phyloP scores from a whole-genome alignment of 306 rosid genomes.

The Phaseolus lunatus region DNA sequence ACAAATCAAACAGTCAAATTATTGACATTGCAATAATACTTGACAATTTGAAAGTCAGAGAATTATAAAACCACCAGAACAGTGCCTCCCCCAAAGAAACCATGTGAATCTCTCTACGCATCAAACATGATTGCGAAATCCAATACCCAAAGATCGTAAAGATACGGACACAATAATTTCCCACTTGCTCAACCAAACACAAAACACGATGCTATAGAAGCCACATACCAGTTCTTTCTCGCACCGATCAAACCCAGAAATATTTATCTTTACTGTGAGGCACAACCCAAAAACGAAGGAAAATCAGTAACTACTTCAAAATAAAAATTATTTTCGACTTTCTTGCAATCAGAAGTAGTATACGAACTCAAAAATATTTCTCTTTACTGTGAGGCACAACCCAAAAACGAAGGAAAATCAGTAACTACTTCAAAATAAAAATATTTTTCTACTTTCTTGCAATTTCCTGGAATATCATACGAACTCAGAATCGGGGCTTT shows the following conservation, averaged over 20 bases:
- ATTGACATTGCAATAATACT: neutral
- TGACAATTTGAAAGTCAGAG: neutral
- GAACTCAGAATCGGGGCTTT: neutral
- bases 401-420: too few relatives aligned
- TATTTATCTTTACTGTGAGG: neutral
- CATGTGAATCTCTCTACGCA: neutral
- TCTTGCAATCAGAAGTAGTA: neutral
- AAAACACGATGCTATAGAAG: too few relatives aligned
- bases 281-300: neutral
- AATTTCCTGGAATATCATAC: too few relatives aligned
- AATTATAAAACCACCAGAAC: neutral
- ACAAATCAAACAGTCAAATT: too few relatives aligned
- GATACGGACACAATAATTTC: neutral
- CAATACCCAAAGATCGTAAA: neutral
- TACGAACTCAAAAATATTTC: neutral
- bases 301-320: too few relatives aligned
- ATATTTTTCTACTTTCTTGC: too few relatives aligned
- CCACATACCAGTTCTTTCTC: too few relatives aligned
- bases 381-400: too few relatives aligned
- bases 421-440: too few relatives aligned
- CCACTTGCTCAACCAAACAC: conserved; percentile 1
- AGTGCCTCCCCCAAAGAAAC: neutral
- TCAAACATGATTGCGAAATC: neutral
- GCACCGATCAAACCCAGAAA: neutral
- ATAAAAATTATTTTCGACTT: neutral